Evolutionary conservation across 2,329 filamentous ascomycete species (phyloP), one percentile per base, ranked within the genome.

Genomic region (Beauveria australis): DNA sequence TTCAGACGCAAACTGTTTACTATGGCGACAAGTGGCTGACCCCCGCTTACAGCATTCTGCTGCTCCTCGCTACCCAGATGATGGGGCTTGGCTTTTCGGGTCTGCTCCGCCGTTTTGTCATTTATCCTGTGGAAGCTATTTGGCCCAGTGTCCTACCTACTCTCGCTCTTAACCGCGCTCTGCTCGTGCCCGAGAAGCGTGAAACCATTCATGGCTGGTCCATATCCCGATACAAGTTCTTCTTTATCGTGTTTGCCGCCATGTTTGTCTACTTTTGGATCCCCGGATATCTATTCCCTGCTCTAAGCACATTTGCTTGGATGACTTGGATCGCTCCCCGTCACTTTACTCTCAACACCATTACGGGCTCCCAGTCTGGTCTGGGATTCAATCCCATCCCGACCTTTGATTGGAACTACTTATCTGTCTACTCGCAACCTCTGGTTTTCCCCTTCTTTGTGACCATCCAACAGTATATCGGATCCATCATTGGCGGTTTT

Each of bases 211-310:
- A 79, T 64, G 78, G 79, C 5, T 74, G 73, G 74, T 73, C 70
- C 37, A 69, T 79, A 41, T 74, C 75, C 2, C 73, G 74, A 0
- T 75, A 76, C 63, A 69, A 66, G 19, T 69, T 78, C 63, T 79
- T 76, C 64, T 75, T 74, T 62, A 66, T 73, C 55, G 67, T 67
- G 12, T 72, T 71, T 12, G 22, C 66, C 41, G 65, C 64, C 37
- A 77, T 77, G 71, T 75, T 76, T 53, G 43, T 78, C 24, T 79
- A 75, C 67, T 79, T 76, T 66, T 79, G 75, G 75, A 67, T 79
- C 18, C 77, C 77, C 0, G 72, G 72, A 12, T 77, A 73, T 52
- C 67, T 79, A 1, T 79, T 78, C 65, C 71, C 68, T 1, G 75
- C 74, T 1, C 67, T 78, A 6, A 69, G 69, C 16, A 71, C 72